phyloP scores from a whole-genome alignment of 1,139 yeast species.

The Suhomyces guaymorum region DNA sequence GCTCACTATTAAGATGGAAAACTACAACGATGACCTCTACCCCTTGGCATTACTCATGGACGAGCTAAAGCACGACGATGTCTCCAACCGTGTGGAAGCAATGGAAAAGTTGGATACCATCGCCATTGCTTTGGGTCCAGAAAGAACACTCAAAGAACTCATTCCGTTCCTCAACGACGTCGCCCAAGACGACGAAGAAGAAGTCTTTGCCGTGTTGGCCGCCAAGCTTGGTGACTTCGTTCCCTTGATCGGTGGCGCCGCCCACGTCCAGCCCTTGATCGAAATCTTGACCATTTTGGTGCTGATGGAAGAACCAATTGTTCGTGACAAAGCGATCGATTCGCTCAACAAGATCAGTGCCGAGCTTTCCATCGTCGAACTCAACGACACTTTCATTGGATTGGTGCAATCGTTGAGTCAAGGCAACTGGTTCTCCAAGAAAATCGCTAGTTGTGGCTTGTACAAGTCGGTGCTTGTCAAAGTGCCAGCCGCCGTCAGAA shows the following conservation, averaged over 20 bases:
- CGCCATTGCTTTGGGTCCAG: constrained; percentile 93
- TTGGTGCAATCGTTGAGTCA: constrained; percentile 75
- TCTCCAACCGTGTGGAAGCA: constrained; percentile 88
- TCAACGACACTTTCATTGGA: constrained; percentile 68
- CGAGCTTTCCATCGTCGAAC: constrained; percentile 66
- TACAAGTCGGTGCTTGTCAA: constrained; percentile 70
- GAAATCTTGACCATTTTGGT: constrained; percentile 89
- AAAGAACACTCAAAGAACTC: constrained; percentile 84
- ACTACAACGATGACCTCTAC: constrained; percentile 66
- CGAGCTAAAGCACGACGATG: constrained; percentile 92
- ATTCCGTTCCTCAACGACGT: constrained; percentile 85
- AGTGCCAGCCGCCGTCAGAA: constrained; percentile 56
- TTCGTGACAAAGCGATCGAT: constrained; percentile 89
- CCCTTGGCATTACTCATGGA: constrained; percentile 97
- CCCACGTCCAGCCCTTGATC: constrained; percentile 71
- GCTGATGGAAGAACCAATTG: constrained; percentile 96
- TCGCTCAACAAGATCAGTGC: constrained; percentile 73
- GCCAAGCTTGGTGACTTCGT: constrained; percentile 86
- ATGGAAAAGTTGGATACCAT: constrained; percentile 94
- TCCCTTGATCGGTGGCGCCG: constrained; percentile 83
- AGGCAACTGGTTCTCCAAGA: constrained; percentile 93
- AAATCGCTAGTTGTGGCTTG: constrained; percentile 90
- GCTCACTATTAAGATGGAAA: constrained; percentile 30
- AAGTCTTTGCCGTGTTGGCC: constrained; percentile 91
- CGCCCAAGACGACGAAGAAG: constrained; percentile 97